Conservation (phyloP, 805 yeast species). For the Cyberlindnera meyerae region DNA sequence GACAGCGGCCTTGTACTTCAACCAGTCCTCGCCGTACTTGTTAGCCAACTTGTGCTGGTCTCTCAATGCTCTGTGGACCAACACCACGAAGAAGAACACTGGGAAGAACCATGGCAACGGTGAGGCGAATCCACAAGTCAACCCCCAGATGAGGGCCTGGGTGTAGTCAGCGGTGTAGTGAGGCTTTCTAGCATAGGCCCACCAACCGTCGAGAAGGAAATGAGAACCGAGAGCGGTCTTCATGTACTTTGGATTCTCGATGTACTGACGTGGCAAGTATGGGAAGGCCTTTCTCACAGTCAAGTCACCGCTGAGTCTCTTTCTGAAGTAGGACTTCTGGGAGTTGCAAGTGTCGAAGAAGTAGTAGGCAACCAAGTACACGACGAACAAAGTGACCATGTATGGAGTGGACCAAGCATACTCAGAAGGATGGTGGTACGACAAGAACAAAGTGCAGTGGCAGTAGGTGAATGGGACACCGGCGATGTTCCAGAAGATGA, state of each 20-base stretch:
- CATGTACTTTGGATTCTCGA: slow-evolving; percentile 81
- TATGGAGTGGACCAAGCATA: slow-evolving; percentile 68
- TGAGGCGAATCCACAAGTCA: slow-evolving; percentile 81
- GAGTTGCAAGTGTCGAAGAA: slow-evolving; percentile 94
- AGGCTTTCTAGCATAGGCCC: slow-evolving; percentile 84
- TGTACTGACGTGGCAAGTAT: slow-evolving; percentile 76
- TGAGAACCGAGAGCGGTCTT: slow-evolving; percentile 79
- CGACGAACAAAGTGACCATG: slow-evolving; percentile 49
- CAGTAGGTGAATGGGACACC: slow-evolving; percentile 99
- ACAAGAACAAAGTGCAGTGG: slow-evolving; percentile 81
- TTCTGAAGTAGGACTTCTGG: slow-evolving; percentile 91
- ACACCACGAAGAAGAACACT: slow-evolving; percentile 77
- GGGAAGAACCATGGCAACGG: slow-evolving; percentile 98
- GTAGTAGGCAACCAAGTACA: slow-evolving; percentile 70
- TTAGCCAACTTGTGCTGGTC: slow-evolving; percentile 78
- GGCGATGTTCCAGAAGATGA: slow-evolving; percentile 97
- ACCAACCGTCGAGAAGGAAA: slow-evolving; percentile 92
- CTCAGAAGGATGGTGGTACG: slow-evolving; percentile 78
- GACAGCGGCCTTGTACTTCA: slow-evolving; percentile 74
- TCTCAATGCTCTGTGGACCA: slow-evolving; percentile 84
- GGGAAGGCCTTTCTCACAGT: slow-evolving; percentile 85
- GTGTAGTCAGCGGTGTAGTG: slow-evolving; percentile 93
- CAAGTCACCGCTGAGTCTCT: slow-evolving; percentile 74
- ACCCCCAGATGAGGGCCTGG: slow-evolving; percentile 88
- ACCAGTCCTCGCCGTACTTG: slow-evolving; percentile 96